Conservation (phyloP, 1,284 basidiomycete species). For the Jaminaea rosea region DNA sequence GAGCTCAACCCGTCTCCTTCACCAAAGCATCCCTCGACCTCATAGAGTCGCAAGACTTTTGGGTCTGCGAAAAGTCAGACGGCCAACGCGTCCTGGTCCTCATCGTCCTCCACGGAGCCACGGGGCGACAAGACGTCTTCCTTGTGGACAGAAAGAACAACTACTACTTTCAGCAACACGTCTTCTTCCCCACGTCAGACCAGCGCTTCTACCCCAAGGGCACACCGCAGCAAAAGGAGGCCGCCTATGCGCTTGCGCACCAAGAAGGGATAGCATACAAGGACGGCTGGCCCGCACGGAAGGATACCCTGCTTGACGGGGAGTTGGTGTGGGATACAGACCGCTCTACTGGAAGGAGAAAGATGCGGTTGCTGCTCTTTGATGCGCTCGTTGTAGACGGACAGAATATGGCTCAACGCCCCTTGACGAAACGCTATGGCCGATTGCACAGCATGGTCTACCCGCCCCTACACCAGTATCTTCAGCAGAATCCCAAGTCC, state of each 20-base stretch:
- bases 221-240: background rate
- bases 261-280: background rate
- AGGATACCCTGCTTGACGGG: conserved; percentile 80
- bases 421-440: conserved; percentile 79
- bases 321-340: conserved; percentile 89
- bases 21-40: conserved; percentile 21
- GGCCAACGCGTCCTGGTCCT: conserved; percentile 83
- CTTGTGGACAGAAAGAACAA: conserved; percentile 82
- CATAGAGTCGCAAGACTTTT: conserved; percentile 55
- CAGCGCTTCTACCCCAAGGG: background rate
- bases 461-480: conserved; percentile 66
- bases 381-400: conserved; percentile 83
- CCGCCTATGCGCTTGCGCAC: background rate
- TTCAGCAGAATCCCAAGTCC: conserved; percentile 62
- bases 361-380: conserved; percentile 74
- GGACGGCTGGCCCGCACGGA: conserved; percentile 45
- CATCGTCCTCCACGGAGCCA: conserved; percentile 55
- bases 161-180: conserved; percentile 61
- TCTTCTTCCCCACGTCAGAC: conserved; percentile 64
- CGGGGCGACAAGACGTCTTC: conserved; percentile 63
- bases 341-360: conserved; percentile 55
- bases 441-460: conserved; percentile 73
- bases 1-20: conserved; percentile 40
- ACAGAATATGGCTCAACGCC: conserved; percentile 72
- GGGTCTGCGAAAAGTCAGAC: conserved; percentile 99